These are phyloP conservation scores for Fusarium tanahbumbuense DNA, from an alignment of 2,329 filamentous ascomycete species.

Conservation along the genomic window DNA sequence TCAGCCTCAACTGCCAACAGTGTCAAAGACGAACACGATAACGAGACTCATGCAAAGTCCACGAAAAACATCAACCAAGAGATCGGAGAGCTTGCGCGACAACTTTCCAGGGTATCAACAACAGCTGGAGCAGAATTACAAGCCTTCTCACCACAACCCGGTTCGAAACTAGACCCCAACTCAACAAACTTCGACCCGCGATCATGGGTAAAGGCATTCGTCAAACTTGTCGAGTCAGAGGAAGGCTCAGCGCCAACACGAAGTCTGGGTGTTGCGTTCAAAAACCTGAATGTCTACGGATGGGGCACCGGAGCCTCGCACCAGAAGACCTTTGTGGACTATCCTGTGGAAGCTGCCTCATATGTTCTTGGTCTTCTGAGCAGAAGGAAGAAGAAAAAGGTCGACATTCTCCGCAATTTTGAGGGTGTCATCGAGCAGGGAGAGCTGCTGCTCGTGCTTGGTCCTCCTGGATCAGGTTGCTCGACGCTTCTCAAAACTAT, in stretches of 20 bases:
- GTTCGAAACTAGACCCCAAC: constrained; percentile 40
- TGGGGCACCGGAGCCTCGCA: constrained; percentile 42
- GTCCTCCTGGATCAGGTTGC: constrained; percentile 65
- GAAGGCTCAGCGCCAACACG: constrained; percentile 38
- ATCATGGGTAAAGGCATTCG: constrained; percentile 45
- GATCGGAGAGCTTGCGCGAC: constrained; percentile 31
- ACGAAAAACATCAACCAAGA: background rate
- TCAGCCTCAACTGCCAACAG: constrained; percentile 19
- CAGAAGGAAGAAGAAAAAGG: constrained; percentile 10
- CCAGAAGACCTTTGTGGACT: constrained; percentile 43
- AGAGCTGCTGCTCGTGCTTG: constrained; percentile 55
- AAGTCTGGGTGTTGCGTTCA: constrained; percentile 46
- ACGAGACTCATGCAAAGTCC: background rate
- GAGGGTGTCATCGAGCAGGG: constrained; percentile 48
- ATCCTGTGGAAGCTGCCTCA: constrained; percentile 32
- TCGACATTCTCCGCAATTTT: constrained; percentile 47
- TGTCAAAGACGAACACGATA: background rate
- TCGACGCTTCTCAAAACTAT: constrained; percentile 69
- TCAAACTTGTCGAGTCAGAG: constrained; percentile 45
- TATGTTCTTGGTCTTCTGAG: constrained; percentile 11
- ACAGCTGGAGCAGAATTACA: constrained; percentile 29
- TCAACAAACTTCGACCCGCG: constrained; percentile 45
- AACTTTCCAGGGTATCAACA: constrained; percentile 23
- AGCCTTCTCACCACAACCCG: constrained; percentile 37
- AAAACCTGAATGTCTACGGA: constrained; percentile 44